Conservation (phyloP, 2,329 filamentous ascomycete genomes). For the Pseudopyricularia cyperi region DNA sequence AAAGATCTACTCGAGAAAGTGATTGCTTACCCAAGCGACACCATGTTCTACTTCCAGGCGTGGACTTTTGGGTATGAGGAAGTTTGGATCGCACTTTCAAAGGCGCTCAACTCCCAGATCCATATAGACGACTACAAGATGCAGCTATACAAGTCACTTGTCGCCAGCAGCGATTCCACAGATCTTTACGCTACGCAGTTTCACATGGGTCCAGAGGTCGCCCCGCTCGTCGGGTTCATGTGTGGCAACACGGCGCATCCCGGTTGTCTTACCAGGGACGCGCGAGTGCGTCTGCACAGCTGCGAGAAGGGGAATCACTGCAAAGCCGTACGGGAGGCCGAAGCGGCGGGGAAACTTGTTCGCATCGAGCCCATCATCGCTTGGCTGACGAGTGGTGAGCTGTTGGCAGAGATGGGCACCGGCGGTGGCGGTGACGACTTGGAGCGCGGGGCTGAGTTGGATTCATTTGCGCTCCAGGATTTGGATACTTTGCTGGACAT, state of each 20-base stretch:
- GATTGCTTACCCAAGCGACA: conserved; percentile 53
- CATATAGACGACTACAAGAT: conserved; percentile 78
- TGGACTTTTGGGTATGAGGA: conserved; percentile 95
- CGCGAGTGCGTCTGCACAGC: conserved; percentile 61
- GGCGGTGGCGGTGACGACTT: conserved; percentile 72
- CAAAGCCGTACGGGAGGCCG: conserved; percentile 24
- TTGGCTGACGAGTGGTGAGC: conserved; percentile 41
- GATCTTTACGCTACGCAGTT: conserved; percentile 23
- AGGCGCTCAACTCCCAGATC: conserved; percentile 54
- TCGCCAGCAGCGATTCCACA: conserved; percentile 22
- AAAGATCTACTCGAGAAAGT: conserved; percentile 61
- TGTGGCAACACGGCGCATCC: conserved; percentile 57
- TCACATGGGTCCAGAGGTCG: conserved; percentile 42
- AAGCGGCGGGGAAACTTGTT: conserved; percentile 32
- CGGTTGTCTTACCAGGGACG: conserved; percentile 58
- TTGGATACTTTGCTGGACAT: conserved; percentile 12
- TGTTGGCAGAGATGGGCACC: conserved; percentile 61
- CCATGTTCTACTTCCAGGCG: conserved; percentile 69
- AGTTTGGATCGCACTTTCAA: conserved; percentile 73
- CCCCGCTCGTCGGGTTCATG: conserved; percentile 58
- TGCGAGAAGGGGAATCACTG: conserved; percentile 66
- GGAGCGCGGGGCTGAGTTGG: conserved; percentile 52
- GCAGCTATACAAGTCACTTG: conserved; percentile 54
- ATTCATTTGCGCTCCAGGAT: conserved; percentile 29
- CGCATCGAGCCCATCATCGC: conserved; percentile 70